These are phyloP conservation scores for Saprolegnia parasitica DNA, from an alignment of 352 stramenopile species.

Conservation along the genomic window DNA sequence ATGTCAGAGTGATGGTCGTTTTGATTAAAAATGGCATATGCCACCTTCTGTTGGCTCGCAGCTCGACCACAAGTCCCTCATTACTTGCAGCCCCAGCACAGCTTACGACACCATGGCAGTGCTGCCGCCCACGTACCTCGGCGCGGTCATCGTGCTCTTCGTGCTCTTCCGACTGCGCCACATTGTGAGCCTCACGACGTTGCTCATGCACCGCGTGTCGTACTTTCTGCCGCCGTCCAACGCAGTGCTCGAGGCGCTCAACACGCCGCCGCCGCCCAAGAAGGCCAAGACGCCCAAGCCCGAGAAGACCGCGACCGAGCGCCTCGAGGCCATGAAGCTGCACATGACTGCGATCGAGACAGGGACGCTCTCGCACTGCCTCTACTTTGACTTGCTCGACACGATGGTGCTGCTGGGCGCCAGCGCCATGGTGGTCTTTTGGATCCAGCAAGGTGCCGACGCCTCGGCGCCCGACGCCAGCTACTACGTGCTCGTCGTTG, in stretches of 20 bases:
- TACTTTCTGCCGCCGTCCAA: slow-evolving; percentile 76
- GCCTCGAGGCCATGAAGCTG: slow-evolving; percentile 69
- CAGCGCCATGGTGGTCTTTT: slow-evolving; percentile 43
- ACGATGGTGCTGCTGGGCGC: slow-evolving; percentile 66
- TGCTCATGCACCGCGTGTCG: slow-evolving; percentile 54
- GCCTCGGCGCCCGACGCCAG: slow-evolving; percentile 39
- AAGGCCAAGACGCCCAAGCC: slow-evolving; percentile 23
- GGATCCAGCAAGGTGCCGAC: slow-evolving; percentile 4
- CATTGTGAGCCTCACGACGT: slow-evolving; percentile 51
- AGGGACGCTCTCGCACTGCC: slow-evolving; percentile 59
- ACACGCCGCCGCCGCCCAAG: slow-evolving; percentile 26
- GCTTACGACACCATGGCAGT: slow-evolving; percentile 43
- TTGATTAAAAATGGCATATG: not conserved
- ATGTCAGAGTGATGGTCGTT: not conserved
- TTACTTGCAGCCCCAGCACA: not conserved
- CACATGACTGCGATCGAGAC: slow-evolving; percentile 59
- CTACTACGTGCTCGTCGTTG: slow-evolving; percentile 59
- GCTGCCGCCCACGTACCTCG: slow-evolving; percentile 72
- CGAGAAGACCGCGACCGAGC: slow-evolving; percentile 37
- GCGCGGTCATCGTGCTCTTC: slow-evolving; percentile 58
- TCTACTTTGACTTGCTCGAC: slow-evolving; percentile 82
- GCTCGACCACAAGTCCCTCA: too few relatives aligned
- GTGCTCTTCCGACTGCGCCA: slow-evolving; percentile 62
- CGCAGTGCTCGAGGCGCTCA: slow-evolving; percentile 63
- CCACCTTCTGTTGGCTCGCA: too few relatives aligned